A percentile compares a stretch with the other conserved stretches of the same genome.
phyloP scores from a whole-genome alignment of 2,329 filamentous ascomycete genomes.

The Helminthosporium solani region DNA sequence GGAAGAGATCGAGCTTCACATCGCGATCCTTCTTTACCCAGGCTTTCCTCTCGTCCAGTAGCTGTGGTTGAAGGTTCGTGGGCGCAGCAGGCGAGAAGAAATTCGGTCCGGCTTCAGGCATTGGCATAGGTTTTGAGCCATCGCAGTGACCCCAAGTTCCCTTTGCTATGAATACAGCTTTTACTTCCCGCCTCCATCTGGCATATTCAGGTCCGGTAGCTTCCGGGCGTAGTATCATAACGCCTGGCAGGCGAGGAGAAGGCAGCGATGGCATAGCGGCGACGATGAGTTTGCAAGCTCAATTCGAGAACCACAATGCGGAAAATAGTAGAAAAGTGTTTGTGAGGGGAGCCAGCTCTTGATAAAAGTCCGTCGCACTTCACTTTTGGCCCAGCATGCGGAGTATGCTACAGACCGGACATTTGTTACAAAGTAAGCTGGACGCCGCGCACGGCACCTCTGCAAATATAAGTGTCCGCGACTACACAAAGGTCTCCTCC shows the following conservation, averaged over 20 bases:
- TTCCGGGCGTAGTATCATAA: constrained; percentile 25
- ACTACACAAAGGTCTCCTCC: constrained; percentile 10
- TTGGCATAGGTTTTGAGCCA: constrained; percentile 35
- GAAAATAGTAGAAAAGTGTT: neutral
- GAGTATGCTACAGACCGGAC: constrained; percentile 12
- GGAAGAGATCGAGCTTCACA: constrained; percentile 40
- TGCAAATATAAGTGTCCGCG: constrained; percentile 15
- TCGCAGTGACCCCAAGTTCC: constrained; percentile 38
- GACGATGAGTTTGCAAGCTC: constrained; percentile 1
- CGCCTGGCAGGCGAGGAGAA: constrained; percentile 34
- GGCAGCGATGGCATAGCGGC: constrained; percentile 17
- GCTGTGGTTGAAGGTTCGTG: constrained; percentile 27
- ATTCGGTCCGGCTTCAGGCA: constrained; percentile 31
- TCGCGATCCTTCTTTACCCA: constrained; percentile 41
- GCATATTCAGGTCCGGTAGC: constrained; percentile 34
- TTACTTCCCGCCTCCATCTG: constrained; percentile 35
- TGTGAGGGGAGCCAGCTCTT: constrained; percentile 1
- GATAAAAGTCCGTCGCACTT: constrained; percentile 1
- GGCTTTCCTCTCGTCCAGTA: constrained; percentile 36
- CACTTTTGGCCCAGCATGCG: constrained; percentile 2
- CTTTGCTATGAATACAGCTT: constrained; percentile 32
- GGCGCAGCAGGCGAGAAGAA: constrained; percentile 19
- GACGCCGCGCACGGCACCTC: constrained; percentile 10
- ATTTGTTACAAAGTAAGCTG: constrained; percentile 15
- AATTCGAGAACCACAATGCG: constrained; percentile 1